Evolutionary conservation across 139 green algal species (phyloP), one percentile per base, ranked within the genome.

Genomic region (Astrephomene gubernaculifera): DNA sequence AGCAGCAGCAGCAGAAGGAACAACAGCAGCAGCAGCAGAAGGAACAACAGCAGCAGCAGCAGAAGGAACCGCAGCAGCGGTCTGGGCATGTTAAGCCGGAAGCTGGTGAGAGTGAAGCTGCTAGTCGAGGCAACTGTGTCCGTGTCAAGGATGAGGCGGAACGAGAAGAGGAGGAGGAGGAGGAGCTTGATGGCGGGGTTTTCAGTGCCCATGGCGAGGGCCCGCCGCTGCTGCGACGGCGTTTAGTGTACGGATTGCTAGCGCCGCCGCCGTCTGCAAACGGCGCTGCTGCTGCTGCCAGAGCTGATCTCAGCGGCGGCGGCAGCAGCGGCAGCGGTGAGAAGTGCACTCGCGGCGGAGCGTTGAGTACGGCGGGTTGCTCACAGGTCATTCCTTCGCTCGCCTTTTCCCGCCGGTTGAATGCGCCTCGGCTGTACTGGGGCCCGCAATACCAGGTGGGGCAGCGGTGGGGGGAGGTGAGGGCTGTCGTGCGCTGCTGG

Each of bases 391-490:
- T 84, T 1, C 78, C 78, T 0, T 41, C 43, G 3, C 74, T 38
- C 43, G 78, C 63, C n/a, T 84, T 84, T 63, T 67, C 43, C 0
- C 63, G 78, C 24, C 67, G 67, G 17, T 21, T 60, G 1, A 14
- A 9, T 1, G 63, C 78, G 43, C 61, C 78, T 0, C 61, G 78
- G 31, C 44, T 84, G 43, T 84, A 84, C n/a, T 84, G 78, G 78
- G 78, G 78, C 19, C 19, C 61, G 14, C 63, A 53, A 21, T 84
- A 67, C 61, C 78, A 84, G 63, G 78, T 74, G 44, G 5, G 75
- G 14, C 33, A 33, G 38, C 3, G 45, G 12, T 2, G 22, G 63
- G 17, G 36, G 67, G 67, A 73, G 9, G 67, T 33, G 27, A 29
- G 31, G 63, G 31, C 63, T 70, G 63, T 19, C 7, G 19, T 65